phyloP scores from a whole-genome alignment of 1,139 yeast species.

The Kurtzmaniella natalensis region DNA sequence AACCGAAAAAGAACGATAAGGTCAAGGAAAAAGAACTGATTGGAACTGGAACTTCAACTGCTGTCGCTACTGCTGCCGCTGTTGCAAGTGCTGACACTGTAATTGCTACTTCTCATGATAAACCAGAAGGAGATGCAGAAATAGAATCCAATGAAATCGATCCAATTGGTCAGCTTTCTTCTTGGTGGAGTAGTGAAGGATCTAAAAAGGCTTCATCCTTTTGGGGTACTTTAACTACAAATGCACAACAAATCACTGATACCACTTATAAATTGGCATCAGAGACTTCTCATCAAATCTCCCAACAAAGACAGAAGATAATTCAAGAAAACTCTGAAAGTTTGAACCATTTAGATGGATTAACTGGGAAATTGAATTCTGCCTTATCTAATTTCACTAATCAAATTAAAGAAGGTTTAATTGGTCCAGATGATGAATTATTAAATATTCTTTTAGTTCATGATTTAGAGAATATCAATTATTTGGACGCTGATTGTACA shows the following conservation, averaged over 20 bases:
- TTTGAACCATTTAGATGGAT: slow-evolving; percentile 26
- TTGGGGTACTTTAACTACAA: slow-evolving; percentile 55
- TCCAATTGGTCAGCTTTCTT: slow-evolving; percentile 66
- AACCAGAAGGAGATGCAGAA: neutral
- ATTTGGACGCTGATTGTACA: slow-evolving; percentile 60
- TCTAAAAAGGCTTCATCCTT: slow-evolving; percentile 66
- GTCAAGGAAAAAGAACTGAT: neutral
- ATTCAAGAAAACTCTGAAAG: slow-evolving; percentile 21
- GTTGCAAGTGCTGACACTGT: neutral
- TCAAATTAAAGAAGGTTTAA: slow-evolving; percentile 54
- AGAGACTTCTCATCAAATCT: slow-evolving; percentile 39
- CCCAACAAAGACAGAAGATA: slow-evolving; percentile 38
- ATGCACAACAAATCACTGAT: slow-evolving; percentile 40
- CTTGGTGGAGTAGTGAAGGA: slow-evolving; percentile 82
- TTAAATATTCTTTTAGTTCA: slow-evolving; percentile 56
- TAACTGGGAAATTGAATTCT: slow-evolving; percentile 32
- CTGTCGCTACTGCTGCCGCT: neutral
- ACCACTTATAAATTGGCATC: slow-evolving; percentile 42
- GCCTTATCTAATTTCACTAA: slow-evolving; percentile 36
- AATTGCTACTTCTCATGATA: neutral
- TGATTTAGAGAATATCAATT: slow-evolving; percentile 70
- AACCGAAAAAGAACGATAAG: slow-evolving; percentile 5
- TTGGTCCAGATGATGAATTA: slow-evolving; percentile 61
- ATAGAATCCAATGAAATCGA: slow-evolving; percentile 34
- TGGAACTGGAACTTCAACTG: neutral